Evolutionary conservation across 192 early-diverging fungal genomes (phyloP).

Genomic region (Backusella tuberculispora): DNA sequence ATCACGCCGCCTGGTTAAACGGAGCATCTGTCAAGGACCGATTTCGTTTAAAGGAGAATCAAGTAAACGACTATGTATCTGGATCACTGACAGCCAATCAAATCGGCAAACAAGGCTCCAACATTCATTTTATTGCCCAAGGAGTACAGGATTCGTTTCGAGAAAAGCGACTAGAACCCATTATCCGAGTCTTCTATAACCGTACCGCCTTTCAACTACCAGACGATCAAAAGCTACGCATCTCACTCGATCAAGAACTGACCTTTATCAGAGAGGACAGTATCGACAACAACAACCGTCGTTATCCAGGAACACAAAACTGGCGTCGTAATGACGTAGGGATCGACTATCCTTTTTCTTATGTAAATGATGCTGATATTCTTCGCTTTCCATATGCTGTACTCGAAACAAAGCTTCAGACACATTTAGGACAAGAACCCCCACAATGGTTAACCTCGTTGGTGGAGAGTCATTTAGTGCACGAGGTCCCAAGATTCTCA

Average conservation of each 20-base stretch:
- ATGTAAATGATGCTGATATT: slow-evolving; percentile 77
- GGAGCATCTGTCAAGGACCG: slow-evolving; percentile 79
- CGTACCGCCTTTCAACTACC: slow-evolving; percentile 99
- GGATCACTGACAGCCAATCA: slow-evolving; percentile 79
- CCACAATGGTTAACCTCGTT: slow-evolving; percentile 82
- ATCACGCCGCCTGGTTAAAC: slow-evolving; percentile 62
- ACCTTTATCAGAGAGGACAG: slow-evolving; percentile 96
- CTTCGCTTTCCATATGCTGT: slow-evolving; percentile 94
- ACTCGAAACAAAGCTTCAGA: slow-evolving; percentile 86
- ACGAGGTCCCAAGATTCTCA: slow-evolving; percentile 84
- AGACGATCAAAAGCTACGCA: slow-evolving; percentile 88
- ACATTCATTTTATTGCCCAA: slow-evolving; percentile 70
- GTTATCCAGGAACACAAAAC: slow-evolving; percentile 69
- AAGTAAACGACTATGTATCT: slow-evolving; percentile 83
- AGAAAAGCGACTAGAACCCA: slow-evolving; percentile 76
- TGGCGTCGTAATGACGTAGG: slow-evolving; percentile 93
- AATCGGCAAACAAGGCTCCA: slow-evolving; percentile 71
- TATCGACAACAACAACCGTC: slow-evolving; percentile 58
- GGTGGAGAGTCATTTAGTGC: slow-evolving; percentile 71
- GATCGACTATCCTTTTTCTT: slow-evolving; percentile 76
- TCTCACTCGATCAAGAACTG: slow-evolving; percentile 96
- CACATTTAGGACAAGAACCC: slow-evolving; percentile 63
- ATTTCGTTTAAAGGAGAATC: slow-evolving; percentile 93
- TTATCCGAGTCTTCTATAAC: slow-evolving; percentile 93
- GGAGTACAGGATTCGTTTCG: slow-evolving; percentile 76